Evolutionary conservation across 495 filamentous ascomycete species (phyloP).

Genomic region (Lophium mytilinum): DNA sequence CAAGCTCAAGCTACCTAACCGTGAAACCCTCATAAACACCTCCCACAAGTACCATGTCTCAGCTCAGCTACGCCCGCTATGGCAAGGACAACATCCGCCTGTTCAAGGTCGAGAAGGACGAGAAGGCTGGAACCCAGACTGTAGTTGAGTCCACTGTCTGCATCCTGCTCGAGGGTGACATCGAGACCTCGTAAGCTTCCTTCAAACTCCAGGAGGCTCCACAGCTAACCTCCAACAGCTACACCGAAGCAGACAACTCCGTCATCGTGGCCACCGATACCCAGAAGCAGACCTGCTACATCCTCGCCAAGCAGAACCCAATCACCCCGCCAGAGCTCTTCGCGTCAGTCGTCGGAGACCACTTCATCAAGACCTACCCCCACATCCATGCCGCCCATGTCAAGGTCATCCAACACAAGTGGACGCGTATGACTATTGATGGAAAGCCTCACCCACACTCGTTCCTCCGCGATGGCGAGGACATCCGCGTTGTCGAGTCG

Average conservation of each 20-base stretch:
- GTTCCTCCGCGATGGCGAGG: constrained; percentile 81
- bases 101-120: constrained; percentile 81
- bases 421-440: constrained; percentile 82
- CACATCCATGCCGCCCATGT: constrained; percentile 81
- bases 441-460: constrained; percentile 94
- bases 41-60: constrained; percentile 25
- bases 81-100: constrained; percentile 88
- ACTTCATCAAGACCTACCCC: constrained; percentile 79
- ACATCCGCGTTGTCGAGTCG: constrained; percentile 71
- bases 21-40: no score
- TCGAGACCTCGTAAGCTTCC: constrained; percentile 67
- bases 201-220: not conserved
- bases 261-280: constrained; percentile 94
- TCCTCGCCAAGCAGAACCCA: constrained; percentile 86
- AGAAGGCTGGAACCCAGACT: constrained; percentile 60
- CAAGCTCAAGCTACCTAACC: no score
- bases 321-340: constrained; percentile 92
- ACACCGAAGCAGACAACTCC: constrained; percentile 90
- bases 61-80: constrained; percentile 37
- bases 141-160: constrained; percentile 95
- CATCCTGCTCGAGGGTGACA: constrained; percentile 80
- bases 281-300: constrained; percentile 96
- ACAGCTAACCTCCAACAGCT: constrained; percentile 42
- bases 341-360: constrained; percentile 69
- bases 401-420: constrained; percentile 75